Conservation (phyloP, 208 protist genomes). For the Trypanosomatidae sp. region DNA sequence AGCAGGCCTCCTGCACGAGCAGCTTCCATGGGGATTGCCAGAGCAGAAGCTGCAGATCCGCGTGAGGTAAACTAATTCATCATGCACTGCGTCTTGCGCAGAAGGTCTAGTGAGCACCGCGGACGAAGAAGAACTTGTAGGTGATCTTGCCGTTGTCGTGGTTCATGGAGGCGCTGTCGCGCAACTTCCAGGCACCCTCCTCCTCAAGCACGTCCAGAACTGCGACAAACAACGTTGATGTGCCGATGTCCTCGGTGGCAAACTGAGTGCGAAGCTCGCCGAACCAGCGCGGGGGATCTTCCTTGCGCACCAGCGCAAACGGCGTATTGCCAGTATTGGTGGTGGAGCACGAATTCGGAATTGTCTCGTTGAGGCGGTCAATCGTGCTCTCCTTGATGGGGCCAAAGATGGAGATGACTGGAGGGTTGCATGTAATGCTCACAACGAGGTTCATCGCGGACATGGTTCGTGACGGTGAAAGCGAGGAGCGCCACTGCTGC, state of each 20-base stretch:
- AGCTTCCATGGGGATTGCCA: not conserved
- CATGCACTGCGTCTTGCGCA: not conserved
- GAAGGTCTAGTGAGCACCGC: constrained; percentile 30
- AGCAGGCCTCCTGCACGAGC: not conserved
- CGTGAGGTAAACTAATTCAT: not conserved
- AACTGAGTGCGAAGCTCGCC: constrained; percentile 86
- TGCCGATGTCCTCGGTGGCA: constrained; percentile 88
- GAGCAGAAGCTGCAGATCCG: not conserved
- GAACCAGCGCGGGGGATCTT: constrained; percentile 86
- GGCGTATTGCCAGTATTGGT: constrained; percentile 80
- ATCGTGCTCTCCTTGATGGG: constrained; percentile 91
- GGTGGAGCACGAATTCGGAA: constrained; percentile 85
- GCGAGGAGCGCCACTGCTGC: not conserved
- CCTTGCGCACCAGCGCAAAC: constrained; percentile 72
- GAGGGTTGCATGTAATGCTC: constrained; percentile 91
- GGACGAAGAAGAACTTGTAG: constrained; percentile 91
- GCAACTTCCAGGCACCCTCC: constrained; percentile 87
- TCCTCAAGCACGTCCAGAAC: constrained; percentile 85
- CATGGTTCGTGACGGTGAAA: constrained; percentile 19
- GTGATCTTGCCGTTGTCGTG: constrained; percentile 82
- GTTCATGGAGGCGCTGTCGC: constrained; percentile 69
- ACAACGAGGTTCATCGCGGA: constrained; percentile 89
- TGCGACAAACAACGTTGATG: constrained; percentile 76
- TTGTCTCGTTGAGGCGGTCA: constrained; percentile 78
- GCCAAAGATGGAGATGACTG: constrained; percentile 83